Conservation (phyloP, 2,329 filamentous ascomycete genomes). For the Parastagonospora avenae region DNA sequence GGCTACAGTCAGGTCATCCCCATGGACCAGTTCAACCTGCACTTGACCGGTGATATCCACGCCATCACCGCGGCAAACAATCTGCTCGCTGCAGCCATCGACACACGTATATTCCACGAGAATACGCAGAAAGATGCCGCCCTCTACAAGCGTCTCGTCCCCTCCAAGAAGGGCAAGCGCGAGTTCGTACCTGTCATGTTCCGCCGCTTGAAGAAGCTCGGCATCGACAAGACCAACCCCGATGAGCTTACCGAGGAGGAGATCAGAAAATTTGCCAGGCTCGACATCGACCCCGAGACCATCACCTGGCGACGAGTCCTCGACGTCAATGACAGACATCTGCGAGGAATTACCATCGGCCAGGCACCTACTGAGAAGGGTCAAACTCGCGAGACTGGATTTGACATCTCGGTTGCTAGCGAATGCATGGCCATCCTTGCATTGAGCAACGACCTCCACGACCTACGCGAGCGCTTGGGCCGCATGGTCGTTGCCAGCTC, state of each 20-base stretch:
- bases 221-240: constrained; percentile 93
- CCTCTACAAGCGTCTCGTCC: constrained; percentile 86
- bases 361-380: constrained; percentile 90
- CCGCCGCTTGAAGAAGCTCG: constrained; percentile 90
- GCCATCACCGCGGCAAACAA: constrained; percentile 98
- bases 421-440: constrained; percentile 99
- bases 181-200: constrained; percentile 90
- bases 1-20: constrained; percentile 99
- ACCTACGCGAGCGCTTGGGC: constrained; percentile 92
- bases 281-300: constrained; percentile 95
- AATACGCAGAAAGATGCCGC: constrained; percentile 89
- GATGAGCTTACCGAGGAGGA: constrained; percentile 90
- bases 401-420: constrained; percentile 96
- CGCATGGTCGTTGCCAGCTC: constrained; percentile 95
- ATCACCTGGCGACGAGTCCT: constrained; percentile 97
- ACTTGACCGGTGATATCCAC: constrained; percentile 96
- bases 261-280: constrained; percentile 82
- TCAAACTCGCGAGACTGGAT: constrained; percentile 84
- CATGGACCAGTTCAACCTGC: constrained; percentile 99
- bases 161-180: constrained; percentile 85
- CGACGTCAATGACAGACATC: constrained; percentile 95
- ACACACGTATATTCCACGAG: constrained; percentile 98
- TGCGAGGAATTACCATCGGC: constrained; percentile 87
- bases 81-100: constrained; percentile 91
- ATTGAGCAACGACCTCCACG: constrained; percentile 81